These are phyloP conservation scores for Iris macrosiphon DNA, from an alignment of 106 monocot species.

Conservation along the genomic window DNA sequence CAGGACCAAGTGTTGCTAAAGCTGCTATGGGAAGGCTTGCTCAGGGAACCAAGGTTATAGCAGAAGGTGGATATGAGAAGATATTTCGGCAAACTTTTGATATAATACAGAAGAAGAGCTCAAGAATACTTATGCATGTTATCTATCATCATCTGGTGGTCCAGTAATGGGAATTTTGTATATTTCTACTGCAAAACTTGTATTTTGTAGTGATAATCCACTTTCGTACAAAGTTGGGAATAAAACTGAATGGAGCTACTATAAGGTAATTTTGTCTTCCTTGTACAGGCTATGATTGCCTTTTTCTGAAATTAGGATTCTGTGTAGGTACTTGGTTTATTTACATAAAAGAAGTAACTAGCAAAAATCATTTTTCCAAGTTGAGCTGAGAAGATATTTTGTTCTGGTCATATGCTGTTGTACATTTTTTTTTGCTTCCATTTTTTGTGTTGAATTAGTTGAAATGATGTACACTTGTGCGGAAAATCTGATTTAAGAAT, in stretches of 20 bases:
- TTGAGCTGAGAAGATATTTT: too few species aligned
- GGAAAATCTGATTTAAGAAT: too few species aligned
- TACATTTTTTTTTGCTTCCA: too few species aligned
- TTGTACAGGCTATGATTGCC: too few species aligned
- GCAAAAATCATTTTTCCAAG: too few species aligned
- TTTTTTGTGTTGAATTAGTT: too few species aligned
- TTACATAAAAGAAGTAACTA: too few species aligned
- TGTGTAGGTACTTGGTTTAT: too few species aligned
- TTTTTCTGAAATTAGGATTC: too few species aligned
- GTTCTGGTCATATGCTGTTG: too few species aligned
- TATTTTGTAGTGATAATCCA: conserved; percentile 27
- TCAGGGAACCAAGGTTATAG: conserved; percentile 24
- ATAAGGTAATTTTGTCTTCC: conserved; percentile 17
- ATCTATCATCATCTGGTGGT: conserved; percentile 30
- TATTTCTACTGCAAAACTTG: conserved; percentile 27
- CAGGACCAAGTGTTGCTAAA: conserved; percentile 21
- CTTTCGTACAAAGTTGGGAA: conserved; percentile 29
- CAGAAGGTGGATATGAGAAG: conserved; percentile 36
- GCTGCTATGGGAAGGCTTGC: conserved; percentile 30
- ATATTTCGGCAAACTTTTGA: conserved; percentile 25
- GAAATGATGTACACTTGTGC: too few species aligned
- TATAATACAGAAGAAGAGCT: conserved; percentile 22
- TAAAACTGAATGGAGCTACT: conserved; percentile 41
- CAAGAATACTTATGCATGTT: conserved; percentile 22
- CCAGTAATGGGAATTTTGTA: conserved; percentile 30